Evolutionary conservation across 495 filamentous ascomycete species (phyloP), one percentile per base, ranked within the genome.

Genomic region (Aspergillus haitiensis): DNA sequence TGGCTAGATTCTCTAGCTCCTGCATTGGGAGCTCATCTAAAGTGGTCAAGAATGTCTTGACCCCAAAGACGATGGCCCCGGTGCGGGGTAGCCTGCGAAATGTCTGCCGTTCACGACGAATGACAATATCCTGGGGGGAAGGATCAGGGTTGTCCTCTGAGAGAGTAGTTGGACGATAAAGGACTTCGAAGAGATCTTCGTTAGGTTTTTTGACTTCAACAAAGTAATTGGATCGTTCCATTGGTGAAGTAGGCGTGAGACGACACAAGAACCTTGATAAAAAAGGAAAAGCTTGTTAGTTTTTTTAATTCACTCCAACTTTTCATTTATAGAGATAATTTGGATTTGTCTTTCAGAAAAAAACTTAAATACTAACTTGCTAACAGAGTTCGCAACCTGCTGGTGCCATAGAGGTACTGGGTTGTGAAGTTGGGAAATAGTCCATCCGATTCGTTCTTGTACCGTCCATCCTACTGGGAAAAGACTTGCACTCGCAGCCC

Each of bases 381-480:
- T 78, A 15, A 84, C 80, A 9, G 74, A 75, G 45, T 70, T 72
- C 12, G 75, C 75, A 13, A 82, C 70, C 55, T 84, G 80, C 55
- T 81, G 72, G 32, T 84, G 73, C 83, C 83, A 84, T 15, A 75
- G 59, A 8, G 82, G 82, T 0, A 84, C 81, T 2, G 80, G 77
- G 18, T 64, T 67, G 56, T 85, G 81, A 33, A 86, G 68, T 44
- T 73, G 69, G n/a, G 75, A 76, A 57, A 84, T 78, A 6, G 78
- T 78, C 66, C 74, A 81, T 21, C 81, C 82, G 52, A 86, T 84
- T 16, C 82, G 75, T 55, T 82, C 72, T 50, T 78, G 64, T 1
- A 86, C 75, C 11, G 75, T 77, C 83, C 83, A 86, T 12, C 82
- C 83, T 1, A 81, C 79, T 0, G 83, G 83, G 58, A 83, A 84